phyloP scores from a whole-genome alignment of 2,329 filamentous ascomycete species.

The Colletotrichum cordylinicola region DNA sequence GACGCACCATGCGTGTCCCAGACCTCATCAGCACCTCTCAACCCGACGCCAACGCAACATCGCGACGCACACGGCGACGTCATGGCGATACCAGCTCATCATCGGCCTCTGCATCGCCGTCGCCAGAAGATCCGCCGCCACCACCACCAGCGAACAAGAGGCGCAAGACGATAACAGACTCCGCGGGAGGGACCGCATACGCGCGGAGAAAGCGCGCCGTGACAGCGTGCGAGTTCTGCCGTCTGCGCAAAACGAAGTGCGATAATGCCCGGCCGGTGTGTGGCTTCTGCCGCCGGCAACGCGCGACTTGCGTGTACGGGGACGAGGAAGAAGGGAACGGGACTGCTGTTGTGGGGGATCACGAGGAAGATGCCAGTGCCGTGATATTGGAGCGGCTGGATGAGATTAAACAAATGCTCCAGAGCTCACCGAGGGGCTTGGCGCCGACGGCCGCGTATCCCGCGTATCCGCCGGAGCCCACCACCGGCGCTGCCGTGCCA shows the following conservation, averaged over 20 bases:
- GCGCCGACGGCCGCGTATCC: not conserved
- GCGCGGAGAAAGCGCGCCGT: slow-evolving; percentile 5
- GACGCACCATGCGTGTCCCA: not conserved
- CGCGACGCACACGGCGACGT: not conserved
- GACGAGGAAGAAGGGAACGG: not conserved
- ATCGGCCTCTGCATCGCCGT: not conserved
- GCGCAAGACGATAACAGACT: not conserved
- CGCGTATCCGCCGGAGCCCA: not conserved
- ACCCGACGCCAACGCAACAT: not conserved
- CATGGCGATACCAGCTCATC: not conserved
- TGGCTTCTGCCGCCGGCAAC: slow-evolving; percentile 5
- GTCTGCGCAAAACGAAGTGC: slow-evolving; percentile 11
- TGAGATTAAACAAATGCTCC: slow-evolving; percentile 7
- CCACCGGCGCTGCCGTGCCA: not conserved
- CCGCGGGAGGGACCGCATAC: not conserved
- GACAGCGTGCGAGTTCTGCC: slow-evolving; percentile 12
- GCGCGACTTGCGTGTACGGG: slow-evolving; percentile 7
- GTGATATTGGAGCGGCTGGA: not conserved
- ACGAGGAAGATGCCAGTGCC: not conserved
- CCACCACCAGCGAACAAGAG: not conserved
- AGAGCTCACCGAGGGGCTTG: not conserved
- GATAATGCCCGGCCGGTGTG: not conserved
- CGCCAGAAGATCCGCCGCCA: not conserved
- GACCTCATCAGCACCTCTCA: not conserved
- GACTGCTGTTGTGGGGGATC: fast-evolving